These are phyloP conservation scores for Crassisporium funariophilum DNA, from an alignment of 768 basidiomycete genomes.

Conservation along the genomic window DNA sequence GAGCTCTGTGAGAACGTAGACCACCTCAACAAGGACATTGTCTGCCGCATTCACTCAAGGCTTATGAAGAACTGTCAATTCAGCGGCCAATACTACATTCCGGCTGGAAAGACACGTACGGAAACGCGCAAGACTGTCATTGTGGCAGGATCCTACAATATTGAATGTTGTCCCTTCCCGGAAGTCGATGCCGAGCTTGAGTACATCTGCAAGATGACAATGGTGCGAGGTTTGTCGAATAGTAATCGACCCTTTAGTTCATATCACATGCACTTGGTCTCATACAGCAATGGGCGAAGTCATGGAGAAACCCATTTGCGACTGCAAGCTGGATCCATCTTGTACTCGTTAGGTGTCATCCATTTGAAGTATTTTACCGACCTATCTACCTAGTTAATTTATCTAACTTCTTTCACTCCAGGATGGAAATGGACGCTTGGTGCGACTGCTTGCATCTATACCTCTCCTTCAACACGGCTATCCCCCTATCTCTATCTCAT, in stretches of 20 bases:
- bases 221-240: constrained; percentile 16
- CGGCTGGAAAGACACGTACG: constrained; percentile 27
- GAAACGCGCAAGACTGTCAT: constrained; percentile 28
- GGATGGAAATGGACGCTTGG: constrained; percentile 34
- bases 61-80: constrained; percentile 32
- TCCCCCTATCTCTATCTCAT: constrained; percentile 29
- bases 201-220: constrained; percentile 31
- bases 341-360: constrained; percentile 30
- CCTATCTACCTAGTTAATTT: background rate
- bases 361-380: constrained; percentile 25
- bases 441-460: constrained; percentile 31
- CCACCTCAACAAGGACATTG: constrained; percentile 13
- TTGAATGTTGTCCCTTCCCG: constrained; percentile 31
- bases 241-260: background rate
- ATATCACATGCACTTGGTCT: background rate
- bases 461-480: constrained; percentile 31
- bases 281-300: constrained; percentile 25
- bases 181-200: constrained; percentile 32
- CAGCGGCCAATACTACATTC: constrained; percentile 16
- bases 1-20: constrained; percentile 11
- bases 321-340: constrained; percentile 34
- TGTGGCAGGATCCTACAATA: constrained; percentile 20
- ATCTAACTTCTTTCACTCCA: constrained; percentile 8
- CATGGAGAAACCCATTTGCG: constrained; percentile 31
- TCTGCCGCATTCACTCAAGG: constrained; percentile 28